Percentiles rank a stretch among this genome's conserved stretches.
Evolutionary conservation across 2,329 filamentous ascomycete genomes (phyloP).

Genomic region (Fusarium transvaalense): DNA sequence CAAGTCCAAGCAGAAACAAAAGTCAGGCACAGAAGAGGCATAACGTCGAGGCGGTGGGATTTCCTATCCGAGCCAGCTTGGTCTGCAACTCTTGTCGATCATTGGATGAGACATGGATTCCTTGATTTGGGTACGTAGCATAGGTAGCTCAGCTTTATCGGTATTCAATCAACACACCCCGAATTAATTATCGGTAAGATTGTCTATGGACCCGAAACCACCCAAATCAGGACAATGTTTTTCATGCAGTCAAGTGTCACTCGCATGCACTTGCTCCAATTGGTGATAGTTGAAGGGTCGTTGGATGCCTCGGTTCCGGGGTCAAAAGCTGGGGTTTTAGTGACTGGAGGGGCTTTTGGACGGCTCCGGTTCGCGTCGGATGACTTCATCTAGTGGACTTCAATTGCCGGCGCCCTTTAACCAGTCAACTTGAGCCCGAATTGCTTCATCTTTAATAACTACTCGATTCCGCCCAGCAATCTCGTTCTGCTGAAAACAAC

Average conservation of each 20-base stretch:
- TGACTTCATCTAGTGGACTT: constrained; percentile 48
- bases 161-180: constrained; percentile 29
- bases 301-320: constrained; percentile 42
- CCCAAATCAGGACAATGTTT: constrained; percentile 23
- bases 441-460: constrained; percentile 40
- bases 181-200: constrained; percentile 30
- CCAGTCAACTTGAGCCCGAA: constrained; percentile 21
- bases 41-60: constrained; percentile 6
- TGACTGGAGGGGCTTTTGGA: constrained; percentile 13
- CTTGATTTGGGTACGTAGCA: constrained; percentile 23
- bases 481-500: neutral
- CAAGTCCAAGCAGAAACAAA: constrained; percentile 5
- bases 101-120: constrained; percentile 26
- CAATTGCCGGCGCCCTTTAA: constrained; percentile 41
- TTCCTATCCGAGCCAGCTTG: constrained; percentile 39
- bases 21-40: constrained; percentile 7
- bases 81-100: constrained; percentile 32
- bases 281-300: constrained; percentile 14
- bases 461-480: constrained; percentile 13
- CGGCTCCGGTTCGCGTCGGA: constrained; percentile 50
- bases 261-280: constrained; percentile 14
- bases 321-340: constrained; percentile 45
- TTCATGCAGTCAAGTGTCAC: constrained; percentile 17
- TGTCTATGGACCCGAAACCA: constrained; percentile 22
- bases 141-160: constrained; percentile 22